Evolutionary conservation across 1,139 yeast species (phyloP).

Genomic region (Geotrichum australiense): DNA sequence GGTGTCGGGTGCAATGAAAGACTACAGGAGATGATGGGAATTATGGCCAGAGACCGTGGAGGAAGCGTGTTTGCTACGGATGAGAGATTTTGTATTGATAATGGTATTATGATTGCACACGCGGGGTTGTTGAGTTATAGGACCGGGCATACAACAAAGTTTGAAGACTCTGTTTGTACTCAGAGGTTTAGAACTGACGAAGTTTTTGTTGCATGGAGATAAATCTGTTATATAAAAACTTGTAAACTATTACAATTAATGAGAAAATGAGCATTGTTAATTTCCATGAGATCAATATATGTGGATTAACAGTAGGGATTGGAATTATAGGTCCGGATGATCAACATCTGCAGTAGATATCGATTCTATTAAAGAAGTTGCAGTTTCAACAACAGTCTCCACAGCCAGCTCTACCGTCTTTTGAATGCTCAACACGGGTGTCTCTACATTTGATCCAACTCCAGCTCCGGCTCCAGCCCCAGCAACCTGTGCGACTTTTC

Average conservation of each 20-base stretch:
- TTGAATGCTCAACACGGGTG: too few species aligned
- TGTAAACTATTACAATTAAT: not conserved
- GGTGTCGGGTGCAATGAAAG: conserved; percentile 96
- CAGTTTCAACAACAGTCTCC: not conserved
- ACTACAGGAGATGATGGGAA: conserved; percentile 90
- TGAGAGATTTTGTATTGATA: conserved; percentile 93
- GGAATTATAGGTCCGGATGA: conserved; percentile 8
- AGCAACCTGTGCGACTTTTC: conserved; percentile 8
- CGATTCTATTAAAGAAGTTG: conserved; percentile 1
- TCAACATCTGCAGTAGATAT: conserved; percentile 1
- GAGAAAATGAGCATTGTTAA: too few species aligned
- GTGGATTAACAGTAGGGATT: too few species aligned
- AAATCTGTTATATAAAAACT: conserved; percentile 5
- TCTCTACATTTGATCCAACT: not conserved
- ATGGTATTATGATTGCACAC: conserved; percentile 98
- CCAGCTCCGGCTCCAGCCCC: conserved; percentile 1
- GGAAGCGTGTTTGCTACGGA: conserved; percentile 92
- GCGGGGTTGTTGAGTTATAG: conserved; percentile 87
- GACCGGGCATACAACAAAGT: conserved; percentile 58
- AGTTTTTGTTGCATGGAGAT: conserved; percentile 75
- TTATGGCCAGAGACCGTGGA: conserved; percentile 83
- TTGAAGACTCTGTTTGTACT: conserved; percentile 76
- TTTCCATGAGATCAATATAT: too few species aligned
- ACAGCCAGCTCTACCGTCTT: not conserved
- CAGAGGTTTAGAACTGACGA: conserved; percentile 93